phyloP scores from a whole-genome alignment of 805 yeast genomes.

The Pichia californica region DNA sequence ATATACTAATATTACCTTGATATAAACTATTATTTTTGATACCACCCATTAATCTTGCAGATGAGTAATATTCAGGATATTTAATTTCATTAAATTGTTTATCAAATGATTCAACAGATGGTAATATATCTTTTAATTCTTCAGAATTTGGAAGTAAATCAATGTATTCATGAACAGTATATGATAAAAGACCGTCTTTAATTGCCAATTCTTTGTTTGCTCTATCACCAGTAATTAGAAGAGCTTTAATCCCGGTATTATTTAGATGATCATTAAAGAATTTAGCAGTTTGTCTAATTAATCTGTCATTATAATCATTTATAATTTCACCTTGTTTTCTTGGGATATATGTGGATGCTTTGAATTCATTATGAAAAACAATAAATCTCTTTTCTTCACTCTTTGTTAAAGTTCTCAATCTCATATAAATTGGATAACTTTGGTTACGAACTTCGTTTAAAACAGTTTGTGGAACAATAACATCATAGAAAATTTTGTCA shows the following conservation, averaged over 20 bases:
- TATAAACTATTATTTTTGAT: slow-evolving; percentile 77
- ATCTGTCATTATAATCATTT: slow-evolving; percentile 88
- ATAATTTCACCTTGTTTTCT: slow-evolving; percentile 64
- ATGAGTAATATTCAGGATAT: slow-evolving; percentile 73
- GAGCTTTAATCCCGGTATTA: slow-evolving; percentile 35
- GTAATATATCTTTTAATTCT: slow-evolving; percentile 74
- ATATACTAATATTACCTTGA: slow-evolving; percentile 77
- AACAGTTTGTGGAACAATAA: slow-evolving; percentile 91
- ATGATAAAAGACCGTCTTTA: slow-evolving; percentile 46
- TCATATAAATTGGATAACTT: slow-evolving; percentile 80
- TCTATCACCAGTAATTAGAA: slow-evolving; percentile 73
- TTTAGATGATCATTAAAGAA: slow-evolving; percentile 70
- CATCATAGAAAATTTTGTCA: slow-evolving; percentile 72
- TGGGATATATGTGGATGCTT: slow-evolving; percentile 57
- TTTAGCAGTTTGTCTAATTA: slow-evolving; percentile 66
- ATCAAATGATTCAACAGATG: slow-evolving; percentile 40
- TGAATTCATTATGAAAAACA: slow-evolving; percentile 91
- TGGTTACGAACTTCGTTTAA: slow-evolving; percentile 86
- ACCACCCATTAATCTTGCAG: slow-evolving; percentile 86
- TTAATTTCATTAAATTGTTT: slow-evolving; percentile 41
- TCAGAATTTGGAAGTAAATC: slow-evolving; percentile 61
- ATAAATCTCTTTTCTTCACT: slow-evolving; percentile 75
- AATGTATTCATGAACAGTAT: slow-evolving; percentile 63
- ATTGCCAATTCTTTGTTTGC: slow-evolving; percentile 55
- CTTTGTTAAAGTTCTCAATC: slow-evolving; percentile 72